Percentiles rank a stretch among this genome's conserved stretches.
These are phyloP conservation scores for Ceratobasidium papillatum DNA, from an alignment of 1,284 basidiomycete genomes.

Conservation along the genomic window DNA sequence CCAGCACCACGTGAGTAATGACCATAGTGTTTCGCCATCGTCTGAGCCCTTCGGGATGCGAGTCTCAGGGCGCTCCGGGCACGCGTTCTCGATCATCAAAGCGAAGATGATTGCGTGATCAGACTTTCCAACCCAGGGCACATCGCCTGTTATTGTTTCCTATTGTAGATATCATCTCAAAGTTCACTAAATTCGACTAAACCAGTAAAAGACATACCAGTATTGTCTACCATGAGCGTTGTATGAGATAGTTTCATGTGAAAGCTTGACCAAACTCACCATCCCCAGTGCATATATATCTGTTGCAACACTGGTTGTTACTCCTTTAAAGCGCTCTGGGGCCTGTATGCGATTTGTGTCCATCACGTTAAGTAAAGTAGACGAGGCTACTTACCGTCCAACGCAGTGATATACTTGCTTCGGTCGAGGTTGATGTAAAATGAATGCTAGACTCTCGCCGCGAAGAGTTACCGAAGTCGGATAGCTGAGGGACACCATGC, in stretches of 20 bases:
- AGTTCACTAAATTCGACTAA: too few species aligned
- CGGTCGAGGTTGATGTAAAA: background rate
- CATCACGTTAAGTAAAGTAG: too few species aligned
- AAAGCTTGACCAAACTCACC: background rate
- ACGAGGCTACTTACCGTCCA: slow-evolving; percentile 21
- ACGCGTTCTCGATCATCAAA: background rate
- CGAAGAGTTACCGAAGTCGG: slow-evolving; percentile 3
- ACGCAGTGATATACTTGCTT: background rate
- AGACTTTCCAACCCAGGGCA: background rate
- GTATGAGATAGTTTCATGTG: background rate
- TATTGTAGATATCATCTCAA: too few species aligned
- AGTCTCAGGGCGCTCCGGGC: background rate
- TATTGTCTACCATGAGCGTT: background rate
- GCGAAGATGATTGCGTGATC: background rate
- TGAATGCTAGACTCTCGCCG: background rate
- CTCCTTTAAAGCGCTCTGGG: background rate
- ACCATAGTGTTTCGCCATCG: background rate
- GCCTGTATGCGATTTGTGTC: too few species aligned
- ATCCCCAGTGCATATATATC: slow-evolving; percentile 16
- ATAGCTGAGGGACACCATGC: background rate
- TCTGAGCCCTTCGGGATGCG: too few species aligned
- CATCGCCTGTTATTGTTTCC: slow-evolving; percentile 20
- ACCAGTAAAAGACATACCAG: background rate
- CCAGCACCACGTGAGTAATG: background rate
- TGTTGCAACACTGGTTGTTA: background rate